Conservation (phyloP, 495 filamentous ascomycete genomes). For the Hyaloscypha finlandica region DNA sequence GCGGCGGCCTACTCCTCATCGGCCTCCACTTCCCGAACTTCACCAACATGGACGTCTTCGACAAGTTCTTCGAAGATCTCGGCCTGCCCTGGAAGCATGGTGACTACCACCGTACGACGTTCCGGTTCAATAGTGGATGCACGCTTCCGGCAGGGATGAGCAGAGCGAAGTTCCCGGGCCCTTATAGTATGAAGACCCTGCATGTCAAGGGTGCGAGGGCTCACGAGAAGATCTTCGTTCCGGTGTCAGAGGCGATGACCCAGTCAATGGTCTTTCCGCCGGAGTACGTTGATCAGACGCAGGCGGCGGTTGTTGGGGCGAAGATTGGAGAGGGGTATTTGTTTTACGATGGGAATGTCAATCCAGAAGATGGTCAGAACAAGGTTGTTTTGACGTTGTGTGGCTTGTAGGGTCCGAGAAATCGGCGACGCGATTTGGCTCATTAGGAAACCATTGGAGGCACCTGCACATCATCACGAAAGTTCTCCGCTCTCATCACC, state of each 20-base stretch:
- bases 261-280: constrained; percentile 35
- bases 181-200: constrained; percentile 48
- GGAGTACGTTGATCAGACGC: constrained; percentile 30
- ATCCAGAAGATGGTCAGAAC: constrained; percentile 40
- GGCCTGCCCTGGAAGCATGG: constrained; percentile 44
- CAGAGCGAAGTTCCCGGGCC: constrained; percentile 31
- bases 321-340: constrained; percentile 42
- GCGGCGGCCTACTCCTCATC: constrained; percentile 22
- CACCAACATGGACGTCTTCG: constrained; percentile 7
- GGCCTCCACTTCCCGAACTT: constrained; percentile 24
- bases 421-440: too few relatives aligned
- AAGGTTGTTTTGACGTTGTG: constrained; percentile 44
- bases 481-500: too few relatives aligned
- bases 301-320: constrained; percentile 40
- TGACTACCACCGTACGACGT: constrained; percentile 37
- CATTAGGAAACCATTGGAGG: too few relatives aligned
- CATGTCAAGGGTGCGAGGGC: constrained; percentile 38
- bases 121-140: constrained; percentile 22
- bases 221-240: constrained; percentile 38
- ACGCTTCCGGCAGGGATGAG: constrained; percentile 22
- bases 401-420: constrained; percentile 34
- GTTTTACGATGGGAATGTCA: constrained; percentile 51
- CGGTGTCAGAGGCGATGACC: constrained; percentile 25
- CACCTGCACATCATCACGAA: too few relatives aligned
- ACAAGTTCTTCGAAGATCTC: constrained; percentile 22